Conservation (phyloP, 176 grass and related monocot species). For the Oryza coarctata region DNA sequence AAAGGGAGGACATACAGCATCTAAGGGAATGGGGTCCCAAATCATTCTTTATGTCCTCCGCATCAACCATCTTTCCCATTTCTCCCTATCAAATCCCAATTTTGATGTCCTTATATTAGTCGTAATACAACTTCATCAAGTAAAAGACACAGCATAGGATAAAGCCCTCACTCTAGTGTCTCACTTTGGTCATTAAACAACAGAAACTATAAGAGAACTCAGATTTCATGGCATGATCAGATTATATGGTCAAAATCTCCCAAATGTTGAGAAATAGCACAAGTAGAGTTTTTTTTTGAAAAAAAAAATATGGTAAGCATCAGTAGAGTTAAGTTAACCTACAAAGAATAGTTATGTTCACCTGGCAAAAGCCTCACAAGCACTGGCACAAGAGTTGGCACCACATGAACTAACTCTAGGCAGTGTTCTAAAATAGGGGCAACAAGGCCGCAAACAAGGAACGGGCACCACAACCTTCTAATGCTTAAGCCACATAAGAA, state of each 20-base stretch:
- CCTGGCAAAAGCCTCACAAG: neutral
- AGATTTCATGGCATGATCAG: neutral
- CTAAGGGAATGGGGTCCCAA: constrained; percentile 38
- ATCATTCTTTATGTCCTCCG: constrained; percentile 44
- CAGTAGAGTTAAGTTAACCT: neutral
- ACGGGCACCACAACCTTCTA: too few species aligned
- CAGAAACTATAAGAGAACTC: neutral
- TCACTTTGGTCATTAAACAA: neutral
- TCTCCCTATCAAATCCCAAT: constrained; percentile 75
- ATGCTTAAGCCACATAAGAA: too few species aligned
- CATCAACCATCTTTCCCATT: constrained; percentile 85
- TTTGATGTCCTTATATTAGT: constrained; percentile 54
- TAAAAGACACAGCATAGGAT: neutral
- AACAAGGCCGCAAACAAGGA: too few species aligned
- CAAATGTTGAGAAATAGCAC: neutral
- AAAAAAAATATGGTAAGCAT: neutral
- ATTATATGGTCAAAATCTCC: neutral
- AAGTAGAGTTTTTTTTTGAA: neutral
- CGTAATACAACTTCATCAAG: constrained; percentile 16
- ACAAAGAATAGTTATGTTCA: neutral
- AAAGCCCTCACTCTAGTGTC: neutral
- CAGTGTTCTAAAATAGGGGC: too few species aligned
- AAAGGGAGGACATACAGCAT: constrained; percentile 61
- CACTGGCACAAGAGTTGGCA: neutral
- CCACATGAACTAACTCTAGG: too few species aligned